A percentile compares a stretch with the other conserved stretches of the same genome.
phyloP scores from a whole-genome alignment of 495 filamentous ascomycete species.

The Penicillium goetzii region DNA sequence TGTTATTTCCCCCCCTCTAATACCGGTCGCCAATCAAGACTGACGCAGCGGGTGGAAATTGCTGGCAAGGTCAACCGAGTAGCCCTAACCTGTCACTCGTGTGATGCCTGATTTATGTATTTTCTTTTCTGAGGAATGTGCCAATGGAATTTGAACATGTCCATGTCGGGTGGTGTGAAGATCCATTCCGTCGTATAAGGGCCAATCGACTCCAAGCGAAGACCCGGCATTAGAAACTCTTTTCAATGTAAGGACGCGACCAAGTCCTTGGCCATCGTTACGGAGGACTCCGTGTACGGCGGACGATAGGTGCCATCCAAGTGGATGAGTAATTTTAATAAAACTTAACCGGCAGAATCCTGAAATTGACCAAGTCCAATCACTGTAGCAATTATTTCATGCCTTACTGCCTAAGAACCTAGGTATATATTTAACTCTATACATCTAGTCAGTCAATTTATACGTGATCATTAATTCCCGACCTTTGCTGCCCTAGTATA shows the following conservation, averaged over 20 bases:
- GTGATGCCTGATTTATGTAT: neutral
- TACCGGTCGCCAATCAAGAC: neutral
- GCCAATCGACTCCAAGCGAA: neutral
- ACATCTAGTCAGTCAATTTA: too few species aligned
- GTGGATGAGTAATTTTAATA: too few species aligned
- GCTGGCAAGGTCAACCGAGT: constrained; percentile 5
- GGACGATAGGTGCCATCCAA: too few species aligned
- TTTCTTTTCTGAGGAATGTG: neutral
- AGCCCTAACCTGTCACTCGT: neutral
- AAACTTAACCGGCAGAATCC: too few species aligned
- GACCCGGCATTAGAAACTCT: constrained; percentile 12
- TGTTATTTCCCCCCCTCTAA: neutral
- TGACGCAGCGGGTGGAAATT: neutral
- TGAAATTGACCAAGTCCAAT: too few species aligned
- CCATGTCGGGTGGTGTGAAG: constrained; percentile 1
- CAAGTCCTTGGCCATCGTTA: neutral
- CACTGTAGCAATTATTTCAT: too few species aligned
- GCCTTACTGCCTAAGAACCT: too few species aligned
- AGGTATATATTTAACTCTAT: too few species aligned
- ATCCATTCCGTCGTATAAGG: constrained; percentile 12
- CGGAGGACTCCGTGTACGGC: too few species aligned
- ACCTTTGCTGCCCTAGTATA: too few species aligned
- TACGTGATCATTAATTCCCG: too few species aligned
- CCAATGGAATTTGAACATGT: neutral
- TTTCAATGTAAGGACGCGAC: constrained; percentile 11